Evolutionary conservation across 306 rosid genomes (phyloP), one percentile per base, ranked within the genome.

Genomic region (Vigna trinervia): DNA sequence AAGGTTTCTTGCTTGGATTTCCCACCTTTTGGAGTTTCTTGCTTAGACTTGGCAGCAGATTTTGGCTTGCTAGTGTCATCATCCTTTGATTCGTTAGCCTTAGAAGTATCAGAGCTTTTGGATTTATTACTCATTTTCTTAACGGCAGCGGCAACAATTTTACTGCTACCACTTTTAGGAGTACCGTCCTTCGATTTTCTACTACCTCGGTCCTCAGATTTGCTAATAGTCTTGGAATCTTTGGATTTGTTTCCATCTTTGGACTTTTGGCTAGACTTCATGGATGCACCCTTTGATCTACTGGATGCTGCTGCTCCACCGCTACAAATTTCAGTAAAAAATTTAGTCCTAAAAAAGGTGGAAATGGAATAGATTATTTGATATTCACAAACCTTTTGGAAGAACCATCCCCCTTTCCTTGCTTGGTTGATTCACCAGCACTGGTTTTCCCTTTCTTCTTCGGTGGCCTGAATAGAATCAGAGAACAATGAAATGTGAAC

Each of bases 391-490:
- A 95, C 98, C 80, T 90, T 79, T 82, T 86, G 73, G 89, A 78
- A 64, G 80, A 78, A 68, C 78, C 45, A n/a, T 86, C 90, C 54
- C 43, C 58, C 80, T 87, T 90, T 73, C 78, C 88, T 72, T 78
- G 88, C 88, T 86, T 90, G 2, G 86, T 78, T 63, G 81, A 74
- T 28, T 80, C 90, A 39, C 63, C 85, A 23, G 89, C 69, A 76
- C 60, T 87, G 47, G 15, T 57, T 87, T 88, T 95, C 53, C 62
- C 84, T 80, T 89, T 92, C 92, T 89, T 94, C 81, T 83, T 92
- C 60, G 71, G 71, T 48, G 85, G 85, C 81, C 97, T 95, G 89
- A 23, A 69, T 45, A 79, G 30, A 57, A 72, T 17, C 52, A 69
- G 34, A 71, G 76, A 73, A 60, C 59, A 56, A 43, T 34, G 45